Base-by-base conservation (phyloP, 129 eudicot genomes). In the Arctium lappa region DNA sequence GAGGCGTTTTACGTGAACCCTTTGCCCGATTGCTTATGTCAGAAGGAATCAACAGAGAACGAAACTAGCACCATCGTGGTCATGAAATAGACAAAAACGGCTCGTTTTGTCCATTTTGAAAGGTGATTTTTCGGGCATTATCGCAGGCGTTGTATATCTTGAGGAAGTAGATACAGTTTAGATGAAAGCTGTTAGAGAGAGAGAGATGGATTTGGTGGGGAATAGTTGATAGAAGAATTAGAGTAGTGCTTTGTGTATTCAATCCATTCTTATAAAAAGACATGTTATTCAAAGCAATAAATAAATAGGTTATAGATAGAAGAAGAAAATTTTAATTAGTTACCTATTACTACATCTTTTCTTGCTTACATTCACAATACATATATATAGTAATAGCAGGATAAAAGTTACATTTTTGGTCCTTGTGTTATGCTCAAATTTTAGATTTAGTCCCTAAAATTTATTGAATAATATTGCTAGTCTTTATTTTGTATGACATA, bases 1-100 rank as follows among this genome's bases (percentile, higher is more conserved):
- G 99, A 95, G 80, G 92, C 94, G 5, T 95, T 95, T 73, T 95
- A 95, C 38, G 99, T 93, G 85, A 95, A 95, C 72, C 99, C 99
- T 62, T 86, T 95, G 82, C 97, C 97, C 0, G 99, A 95, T 44
- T 92, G 99, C 84, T 85, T 95, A 60, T 95, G 99, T 86, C 97
- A 85, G 62, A 87, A 53, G 82, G 91, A 82, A 74, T 66, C 87
- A 66, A 33, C 60, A 12, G 69, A 80, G 8, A 18, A 50, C 56
- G 75, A 33, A 56, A 90, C 84, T 72, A 76, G 83, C 75, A 80
- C 80, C 69, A 79, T 66, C 10, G 31, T 22, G 27, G 27, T 82
- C 80, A 69, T 87, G 66, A 86, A 78, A 74, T 87, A 90, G 89
- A 78, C 31, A 9, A 39, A 13, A 34, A 66, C 40, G 30, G 34